Conservation (phyloP, 345 rosid genomes). For the Euphorbia tirucalli region DNA sequence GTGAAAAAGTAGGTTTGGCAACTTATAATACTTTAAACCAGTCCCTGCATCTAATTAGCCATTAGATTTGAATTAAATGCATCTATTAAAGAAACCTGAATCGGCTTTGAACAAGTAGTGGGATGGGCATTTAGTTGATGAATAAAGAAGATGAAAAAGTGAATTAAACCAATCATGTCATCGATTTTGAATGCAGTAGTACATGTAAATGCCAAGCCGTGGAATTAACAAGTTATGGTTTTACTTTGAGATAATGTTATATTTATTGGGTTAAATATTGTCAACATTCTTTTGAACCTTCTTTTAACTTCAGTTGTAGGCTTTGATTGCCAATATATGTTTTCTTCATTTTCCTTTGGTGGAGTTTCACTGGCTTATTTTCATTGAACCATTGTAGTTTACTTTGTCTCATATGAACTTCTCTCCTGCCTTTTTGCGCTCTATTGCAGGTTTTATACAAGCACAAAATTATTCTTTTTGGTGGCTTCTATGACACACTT, state of each 20-base stretch:
- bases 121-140: neutral
- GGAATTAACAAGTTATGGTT: neutral
- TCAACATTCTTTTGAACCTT: no score
- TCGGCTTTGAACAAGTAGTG: neutral
- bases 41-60: no score
- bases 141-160: neutral
- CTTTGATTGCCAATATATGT: neutral
- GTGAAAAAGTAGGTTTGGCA: neutral
- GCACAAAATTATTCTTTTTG: slow-evolving; percentile 89
- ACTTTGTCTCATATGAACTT: slow-evolving; percentile 10
- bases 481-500: slow-evolving; percentile 97
- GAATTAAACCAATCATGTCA: neutral
- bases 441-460: slow-evolving; percentile 79
- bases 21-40: neutral
- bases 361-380: neutral
- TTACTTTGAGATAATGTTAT: neutral
- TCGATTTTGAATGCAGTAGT: neutral
- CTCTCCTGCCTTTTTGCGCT: slow-evolving; percentile 14
- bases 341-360: neutral
- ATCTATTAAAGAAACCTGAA: neutral
- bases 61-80: neutral
- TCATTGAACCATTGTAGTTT: neutral
- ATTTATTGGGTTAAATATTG: neutral
- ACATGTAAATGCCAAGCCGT: neutral
- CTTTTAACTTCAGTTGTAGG: no score